Base-by-base conservation (phyloP, 176 grass and related monocot species). In the Tillandsia fasciculata region DNA sequence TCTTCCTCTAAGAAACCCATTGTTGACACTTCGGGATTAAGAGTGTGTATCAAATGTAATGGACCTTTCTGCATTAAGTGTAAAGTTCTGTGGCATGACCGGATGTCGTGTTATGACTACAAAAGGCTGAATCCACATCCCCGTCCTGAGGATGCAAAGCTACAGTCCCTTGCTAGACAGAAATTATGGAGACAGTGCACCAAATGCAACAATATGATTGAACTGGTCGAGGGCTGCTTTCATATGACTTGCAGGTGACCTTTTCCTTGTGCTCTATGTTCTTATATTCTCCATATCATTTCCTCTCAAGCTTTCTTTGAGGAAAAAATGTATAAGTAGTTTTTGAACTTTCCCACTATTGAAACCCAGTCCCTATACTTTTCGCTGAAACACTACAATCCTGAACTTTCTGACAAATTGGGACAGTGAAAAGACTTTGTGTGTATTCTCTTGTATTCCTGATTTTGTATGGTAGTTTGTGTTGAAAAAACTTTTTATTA, bases 141-240 rank as follows among this genome's bases (percentile, higher is more conserved):
- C 8, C 83, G 23, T 71, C 70, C 67, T 29, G 85, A 96, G 50
- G 85, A 81, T 54, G 68, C 68, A 2, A 82, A 69, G 66, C 69
- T 96, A 52, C 80, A 88, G 14, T 83, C 66, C 49, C 84, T 96
- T 77, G 91, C 87, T 22, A 66, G 12, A 73, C 64, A 70, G 74
- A 72, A 49, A 11, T 29, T 88, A 61, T 96, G 91, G 85, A 76
- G 77, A 54, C 87, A 83, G 56, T 96, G 87, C 24, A 61, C 83
- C 13, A 88, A 74, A 73, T 96, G 91, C 83, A 86, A 76, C 48
- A 84, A 91, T 73, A 96, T 96, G 87, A 96, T 96, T 68, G 87
- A 91, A 71, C 77, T 86, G 2, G 63, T 80, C 27, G 77, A 85
- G 33, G 85, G 81, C 57, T 91, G 88, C 76, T 89, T 82, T 52